phyloP scores from a whole-genome alignment of 371 early-diverging fungal species.

The Saksenaea vasiformis region DNA sequence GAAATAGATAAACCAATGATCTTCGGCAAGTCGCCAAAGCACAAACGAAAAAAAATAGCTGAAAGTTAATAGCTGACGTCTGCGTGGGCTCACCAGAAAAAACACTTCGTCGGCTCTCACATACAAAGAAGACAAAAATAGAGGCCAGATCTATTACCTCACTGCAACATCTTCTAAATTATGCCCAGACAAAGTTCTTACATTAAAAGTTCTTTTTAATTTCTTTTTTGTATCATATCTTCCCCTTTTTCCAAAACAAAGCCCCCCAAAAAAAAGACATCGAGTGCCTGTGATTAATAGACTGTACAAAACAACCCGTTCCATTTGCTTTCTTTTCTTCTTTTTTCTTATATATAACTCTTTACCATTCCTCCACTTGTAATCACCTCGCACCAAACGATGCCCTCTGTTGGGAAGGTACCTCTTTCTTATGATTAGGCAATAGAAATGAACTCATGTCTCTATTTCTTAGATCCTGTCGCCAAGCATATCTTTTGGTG shows the following conservation, averaged over 20 bases:
- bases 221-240: constrained; percentile 1
- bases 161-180: neutral
- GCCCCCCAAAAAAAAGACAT: neutral
- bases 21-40: neutral
- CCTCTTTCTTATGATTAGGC: neutral
- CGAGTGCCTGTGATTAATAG: constrained; percentile 5
- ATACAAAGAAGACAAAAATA: neutral
- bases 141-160: neutral
- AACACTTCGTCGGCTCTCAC: neutral
- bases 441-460: constrained; percentile 18
- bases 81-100: neutral
- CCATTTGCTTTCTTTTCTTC: neutral
- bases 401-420: constrained; percentile 12
- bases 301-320: constrained; percentile 2
- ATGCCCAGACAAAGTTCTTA: constrained; percentile 4
- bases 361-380: neutral
- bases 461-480: constrained; percentile 8
- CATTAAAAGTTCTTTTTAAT: constrained; percentile 1
- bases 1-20: too few relatives aligned
- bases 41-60: neutral
- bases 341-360: neutral
- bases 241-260: neutral
- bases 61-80: neutral
- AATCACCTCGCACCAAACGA: constrained; percentile 1
- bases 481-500: constrained; percentile 54